Evolutionary conservation across 352 stramenopile species (phyloP), one percentile per base, ranked within the genome.

Genomic region (Globisporangium carolinianum): DNA sequence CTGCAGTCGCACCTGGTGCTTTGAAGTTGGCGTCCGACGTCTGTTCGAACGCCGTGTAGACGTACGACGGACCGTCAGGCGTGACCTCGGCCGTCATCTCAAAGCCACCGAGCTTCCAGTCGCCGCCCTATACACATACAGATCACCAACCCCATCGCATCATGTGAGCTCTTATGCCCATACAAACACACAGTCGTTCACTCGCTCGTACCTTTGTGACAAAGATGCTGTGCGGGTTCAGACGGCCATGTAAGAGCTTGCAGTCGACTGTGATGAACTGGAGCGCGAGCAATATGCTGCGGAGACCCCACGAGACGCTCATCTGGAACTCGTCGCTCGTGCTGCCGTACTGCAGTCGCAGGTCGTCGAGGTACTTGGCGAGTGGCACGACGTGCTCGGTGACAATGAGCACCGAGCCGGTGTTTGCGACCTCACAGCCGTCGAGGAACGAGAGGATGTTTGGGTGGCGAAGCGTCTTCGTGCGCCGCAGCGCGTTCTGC

Each of bases 101-200:
- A 57, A 98, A 97, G 9, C 94, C 95, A 36, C 82, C 94, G 15
- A 98, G 76, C 62, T 98, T 98, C 79, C 96, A 98, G 75, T 98
- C 95, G 51, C 95, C 95, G 48, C 87, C 89, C 63, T 87, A 62
- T 18, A 6, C 39, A 11, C 4, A 56, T n/a, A 51, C 11, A 11
- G 45, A 49, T 5, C 10, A 6, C 4, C 18, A n/a, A 37, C 9
- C n/a, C 35, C 14, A 38, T 2, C 6, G 24, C 32, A 42, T 11
- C 11, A 14, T 47, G 37, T 46, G 17, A 55, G 35, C 24, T 18
- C 50, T 36, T 9, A 5, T 4, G 5, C 32, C 12, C 2, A 5
- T 12, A 12, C 6, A 51, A 8, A 8, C 18, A 14, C n/a, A 38
- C 17, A 45, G 15, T n/a, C 53, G 35, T 9, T 24, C 10, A 4